Conservation (phyloP, 2,329 filamentous ascomycete species). For the Cladosporium oxysporum region DNA sequence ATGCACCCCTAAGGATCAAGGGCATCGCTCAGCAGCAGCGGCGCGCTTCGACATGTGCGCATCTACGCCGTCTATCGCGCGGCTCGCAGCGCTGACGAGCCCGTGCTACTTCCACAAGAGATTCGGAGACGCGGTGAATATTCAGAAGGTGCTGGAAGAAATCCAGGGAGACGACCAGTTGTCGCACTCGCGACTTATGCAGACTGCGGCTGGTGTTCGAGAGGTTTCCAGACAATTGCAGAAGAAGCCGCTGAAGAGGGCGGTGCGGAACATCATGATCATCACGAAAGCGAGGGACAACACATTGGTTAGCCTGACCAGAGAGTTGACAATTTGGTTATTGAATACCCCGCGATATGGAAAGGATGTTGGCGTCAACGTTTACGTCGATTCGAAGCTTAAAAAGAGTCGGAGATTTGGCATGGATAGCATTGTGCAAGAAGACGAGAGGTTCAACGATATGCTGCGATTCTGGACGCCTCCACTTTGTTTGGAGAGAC, state of each 20-base stretch:
- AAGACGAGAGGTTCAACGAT: constrained; percentile 72
- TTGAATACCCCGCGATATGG: constrained; percentile 87
- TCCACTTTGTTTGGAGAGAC: constrained; percentile 88
- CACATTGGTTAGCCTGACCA: constrained; percentile 81
- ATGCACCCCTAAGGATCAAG: constrained; percentile 29
- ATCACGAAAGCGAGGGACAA: constrained; percentile 98
- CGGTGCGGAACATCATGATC: constrained; percentile 94
- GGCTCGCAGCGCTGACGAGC: constrained; percentile 73
- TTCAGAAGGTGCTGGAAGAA: constrained; percentile 92
- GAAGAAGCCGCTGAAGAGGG: constrained; percentile 85
- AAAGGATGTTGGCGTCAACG: constrained; percentile 85
- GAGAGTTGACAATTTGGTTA: constrained; percentile 85
- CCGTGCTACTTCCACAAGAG: constrained; percentile 98
- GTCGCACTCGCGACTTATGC: constrained; percentile 90
- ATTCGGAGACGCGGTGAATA: constrained; percentile 94
- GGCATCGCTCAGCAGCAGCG: constrained; percentile 31
- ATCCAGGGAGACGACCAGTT: constrained; percentile 85
- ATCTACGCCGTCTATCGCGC: constrained; percentile 34
- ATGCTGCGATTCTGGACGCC: constrained; percentile 97
- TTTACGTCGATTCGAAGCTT: constrained; percentile 97
- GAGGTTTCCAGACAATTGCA: constrained; percentile 96
- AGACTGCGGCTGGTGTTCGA: constrained; percentile 90
- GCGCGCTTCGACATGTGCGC: constrained; percentile 33
- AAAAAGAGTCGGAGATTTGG: constrained; percentile 86
- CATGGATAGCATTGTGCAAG: constrained; percentile 67